Evolutionary conservation across 768 basidiomycete genomes (phyloP).

Genomic region (Tulasnella sp.): DNA sequence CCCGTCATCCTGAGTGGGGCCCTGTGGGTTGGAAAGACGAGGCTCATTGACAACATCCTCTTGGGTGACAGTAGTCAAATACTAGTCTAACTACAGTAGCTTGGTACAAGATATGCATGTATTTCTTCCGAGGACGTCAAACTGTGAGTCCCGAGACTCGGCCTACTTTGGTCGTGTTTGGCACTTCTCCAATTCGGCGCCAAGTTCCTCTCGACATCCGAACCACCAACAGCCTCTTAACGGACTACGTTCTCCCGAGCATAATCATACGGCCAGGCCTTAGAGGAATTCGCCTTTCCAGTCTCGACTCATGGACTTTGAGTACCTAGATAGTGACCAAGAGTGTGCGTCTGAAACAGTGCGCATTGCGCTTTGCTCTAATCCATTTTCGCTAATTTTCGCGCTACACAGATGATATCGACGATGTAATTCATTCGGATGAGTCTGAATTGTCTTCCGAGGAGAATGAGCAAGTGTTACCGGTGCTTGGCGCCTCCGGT

Average conservation of each 20-base stretch:
- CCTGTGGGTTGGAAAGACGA: conserved; percentile 71
- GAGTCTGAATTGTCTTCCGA: not conserved
- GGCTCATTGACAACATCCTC: conserved; percentile 88
- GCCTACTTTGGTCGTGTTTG: not conserved
- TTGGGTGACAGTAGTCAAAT: conserved; percentile 36
- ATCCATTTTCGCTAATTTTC: not conserved
- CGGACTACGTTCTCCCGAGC: too few relatives aligned
- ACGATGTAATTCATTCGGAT: not conserved
- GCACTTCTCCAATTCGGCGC: not conserved
- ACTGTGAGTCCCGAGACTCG: not conserved
- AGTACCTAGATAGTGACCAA: not conserved
- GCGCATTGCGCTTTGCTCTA: not conserved
- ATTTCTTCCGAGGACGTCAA: too few relatives aligned
- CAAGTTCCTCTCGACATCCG: not conserved
- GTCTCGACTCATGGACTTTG: not conserved
- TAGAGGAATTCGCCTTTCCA: not conserved
- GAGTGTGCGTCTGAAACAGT: not conserved
- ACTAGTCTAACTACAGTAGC: not conserved
- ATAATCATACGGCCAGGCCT: too few relatives aligned
- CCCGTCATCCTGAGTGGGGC: conserved; percentile 76
- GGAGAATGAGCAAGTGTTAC: not conserved
- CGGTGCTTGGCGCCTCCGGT: not conserved
- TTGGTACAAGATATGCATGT: not conserved
- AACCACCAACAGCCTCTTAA: not conserved
- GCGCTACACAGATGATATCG: not conserved